Evolutionary conservation across 2,329 filamentous ascomycete species (phyloP).

Genomic region (Thielaviopsis euricoi): DNA sequence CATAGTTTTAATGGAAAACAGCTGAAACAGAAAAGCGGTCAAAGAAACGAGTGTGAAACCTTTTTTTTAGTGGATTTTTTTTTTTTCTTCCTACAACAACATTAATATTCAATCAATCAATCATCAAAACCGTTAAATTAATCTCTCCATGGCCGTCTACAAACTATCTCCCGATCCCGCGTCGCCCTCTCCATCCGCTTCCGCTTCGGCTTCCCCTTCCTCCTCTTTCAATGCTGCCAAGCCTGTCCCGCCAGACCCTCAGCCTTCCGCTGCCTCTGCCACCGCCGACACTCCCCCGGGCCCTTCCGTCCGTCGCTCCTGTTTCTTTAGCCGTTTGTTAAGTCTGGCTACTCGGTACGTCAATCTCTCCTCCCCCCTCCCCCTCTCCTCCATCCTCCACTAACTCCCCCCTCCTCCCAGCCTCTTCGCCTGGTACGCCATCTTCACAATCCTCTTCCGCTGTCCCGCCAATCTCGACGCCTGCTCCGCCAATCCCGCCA

Average conservation of each 20-base stretch:
- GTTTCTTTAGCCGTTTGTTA: not conserved
- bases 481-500: constrained; percentile 40
- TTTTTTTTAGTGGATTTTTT: too few species aligned
- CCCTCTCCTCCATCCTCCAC: not conserved
- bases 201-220: too few species aligned
- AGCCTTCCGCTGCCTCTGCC: not conserved
- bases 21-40: too few species aligned
- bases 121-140: not conserved
- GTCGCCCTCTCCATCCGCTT: not conserved
- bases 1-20: too few species aligned
- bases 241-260: not conserved
- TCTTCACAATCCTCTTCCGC: constrained; percentile 64
- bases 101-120: not conserved
- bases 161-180: not conserved
- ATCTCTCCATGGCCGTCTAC: not conserved
- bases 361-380: too few species aligned
- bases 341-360: not conserved
- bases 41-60: too few species aligned
- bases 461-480: constrained; percentile 58
- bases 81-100: too few species aligned
- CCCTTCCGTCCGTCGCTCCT: not conserved
- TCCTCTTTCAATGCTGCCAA: not conserved
- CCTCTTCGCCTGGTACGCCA: constrained; percentile 69
- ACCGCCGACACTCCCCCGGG: not conserved
- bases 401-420: constrained; percentile 26